Conservation (phyloP, 2,329 filamentous ascomycete species). For the Coniella vitis region DNA sequence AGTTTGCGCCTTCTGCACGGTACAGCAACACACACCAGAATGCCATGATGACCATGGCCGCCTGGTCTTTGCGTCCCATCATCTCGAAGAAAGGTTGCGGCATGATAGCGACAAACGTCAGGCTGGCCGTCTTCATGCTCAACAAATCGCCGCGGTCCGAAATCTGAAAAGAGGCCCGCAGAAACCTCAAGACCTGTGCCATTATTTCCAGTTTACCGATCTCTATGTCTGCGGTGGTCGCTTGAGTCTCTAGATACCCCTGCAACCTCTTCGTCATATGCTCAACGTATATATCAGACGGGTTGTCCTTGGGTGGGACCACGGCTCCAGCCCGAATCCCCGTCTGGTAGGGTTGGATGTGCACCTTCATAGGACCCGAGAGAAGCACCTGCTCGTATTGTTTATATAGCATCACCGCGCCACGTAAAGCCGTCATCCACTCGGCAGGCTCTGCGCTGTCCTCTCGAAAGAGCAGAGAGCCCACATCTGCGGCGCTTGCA, state of each 20-base stretch:
- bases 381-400: conserved; percentile 10
- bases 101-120: conserved; percentile 17
- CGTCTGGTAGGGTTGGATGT: conserved; percentile 14
- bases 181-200: conserved; percentile 11
- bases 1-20: conserved; percentile 16
- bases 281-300: background rate
- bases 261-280: conserved; percentile 6
- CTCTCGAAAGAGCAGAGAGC: conserved; percentile 19
- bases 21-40: conserved; percentile 23
- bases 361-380: conserved; percentile 15
- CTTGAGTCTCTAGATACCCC: conserved; percentile 3
- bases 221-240: background rate
- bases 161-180: conserved; percentile 19
- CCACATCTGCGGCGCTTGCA: conserved; percentile 18
- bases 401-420: conserved; percentile 16
- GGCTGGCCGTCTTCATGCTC: conserved; percentile 20
- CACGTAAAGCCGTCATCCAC: conserved; percentile 21
- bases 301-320: conserved; percentile 4
- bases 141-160: conserved; percentile 18
- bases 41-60: conserved; percentile 21
- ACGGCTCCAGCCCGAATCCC: background rate
- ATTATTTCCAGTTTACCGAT: conserved; percentile 7
- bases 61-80: conserved; percentile 15
- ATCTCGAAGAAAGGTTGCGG: conserved; percentile 14
- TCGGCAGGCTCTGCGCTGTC: conserved; percentile 19